A percentile compares a stretch with the other conserved stretches of the same genome.
phyloP scores from a whole-genome alignment of 306 rosid genomes.

The Vigna mungo region DNA sequence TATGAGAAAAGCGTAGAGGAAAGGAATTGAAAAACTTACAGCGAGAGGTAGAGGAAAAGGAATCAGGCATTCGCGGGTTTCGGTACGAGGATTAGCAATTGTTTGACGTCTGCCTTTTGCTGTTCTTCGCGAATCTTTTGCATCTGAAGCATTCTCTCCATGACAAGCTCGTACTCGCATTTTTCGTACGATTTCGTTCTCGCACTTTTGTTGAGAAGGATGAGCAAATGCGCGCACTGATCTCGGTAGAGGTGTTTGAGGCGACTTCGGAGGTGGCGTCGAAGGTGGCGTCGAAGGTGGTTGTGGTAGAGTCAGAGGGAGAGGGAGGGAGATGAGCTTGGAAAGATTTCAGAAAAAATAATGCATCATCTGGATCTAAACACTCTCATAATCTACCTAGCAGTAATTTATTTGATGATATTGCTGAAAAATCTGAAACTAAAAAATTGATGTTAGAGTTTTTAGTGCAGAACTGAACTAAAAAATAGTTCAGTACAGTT shows the following conservation, averaged over 20 bases:
- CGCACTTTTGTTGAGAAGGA: conserved; percentile 97
- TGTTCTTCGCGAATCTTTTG: conserved; percentile 79
- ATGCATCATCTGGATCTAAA: too few relatives aligned
- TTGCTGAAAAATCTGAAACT: too few relatives aligned
- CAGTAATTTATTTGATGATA: too few relatives aligned
- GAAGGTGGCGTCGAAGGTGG: too few relatives aligned
- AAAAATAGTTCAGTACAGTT: too few relatives aligned
- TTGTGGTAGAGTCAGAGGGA: too few relatives aligned
- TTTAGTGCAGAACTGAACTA: too few relatives aligned
- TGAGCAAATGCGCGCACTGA: conserved; percentile 90
- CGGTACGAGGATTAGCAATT: conserved; percentile 68
- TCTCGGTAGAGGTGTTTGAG: conserved; percentile 49
- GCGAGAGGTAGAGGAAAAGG: background rate
- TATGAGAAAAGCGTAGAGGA: background rate
- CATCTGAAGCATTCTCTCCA: conserved; percentile 94
- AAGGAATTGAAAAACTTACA: conserved; percentile 7
- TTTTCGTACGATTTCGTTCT: conserved; percentile 80
- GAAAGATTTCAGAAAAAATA: too few relatives aligned
- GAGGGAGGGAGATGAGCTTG: too few relatives aligned
- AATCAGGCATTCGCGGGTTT: conserved; percentile 73
- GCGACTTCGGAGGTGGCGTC: too few relatives aligned
- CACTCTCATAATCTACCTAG: too few relatives aligned
- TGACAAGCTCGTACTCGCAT: conserved; percentile 91
- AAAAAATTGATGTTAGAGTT: too few relatives aligned
- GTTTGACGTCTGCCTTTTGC: conserved; percentile 50